A percentile compares a stretch with the other conserved stretches of the same genome.
These are phyloP conservation scores for Ascochyta viciae-villosae DNA, from an alignment of 2,329 filamentous ascomycete genomes.

Conservation along the genomic window DNA sequence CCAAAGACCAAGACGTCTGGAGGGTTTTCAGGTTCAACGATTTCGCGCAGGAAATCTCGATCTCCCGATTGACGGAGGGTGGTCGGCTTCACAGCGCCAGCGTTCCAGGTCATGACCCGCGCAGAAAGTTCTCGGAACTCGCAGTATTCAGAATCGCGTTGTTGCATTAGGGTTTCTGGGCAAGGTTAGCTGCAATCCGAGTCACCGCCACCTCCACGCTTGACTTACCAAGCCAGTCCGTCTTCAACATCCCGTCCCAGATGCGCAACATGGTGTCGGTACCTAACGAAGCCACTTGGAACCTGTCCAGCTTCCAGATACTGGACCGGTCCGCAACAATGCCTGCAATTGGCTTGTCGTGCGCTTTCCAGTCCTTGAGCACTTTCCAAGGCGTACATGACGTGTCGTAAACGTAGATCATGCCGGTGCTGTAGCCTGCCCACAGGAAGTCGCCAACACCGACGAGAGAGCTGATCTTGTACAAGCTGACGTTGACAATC, in stretches of 20 bases:
- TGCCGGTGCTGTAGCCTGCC: conserved; percentile 94
- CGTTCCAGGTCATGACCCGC: conserved; percentile 93
- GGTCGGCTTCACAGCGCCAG: conserved; percentile 90
- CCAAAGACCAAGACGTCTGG: conserved; percentile 95
- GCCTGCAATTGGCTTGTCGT: conserved; percentile 80
- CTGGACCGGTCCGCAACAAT: conserved; percentile 81
- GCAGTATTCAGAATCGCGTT: conserved; percentile 82
- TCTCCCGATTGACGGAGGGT: conserved; percentile 77
- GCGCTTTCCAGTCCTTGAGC: conserved; percentile 94
- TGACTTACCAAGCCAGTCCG: conserved; percentile 81
- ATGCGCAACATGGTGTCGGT: conserved; percentile 82
- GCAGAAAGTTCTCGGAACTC: conserved; percentile 82
- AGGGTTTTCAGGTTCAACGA: conserved; percentile 76
- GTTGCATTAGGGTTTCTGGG: conserved; percentile 82
- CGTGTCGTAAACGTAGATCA: conserved; percentile 91
- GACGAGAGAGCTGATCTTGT: conserved; percentile 89
- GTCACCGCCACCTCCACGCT: not conserved
- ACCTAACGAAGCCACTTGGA: conserved; percentile 86
- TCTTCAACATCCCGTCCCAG: conserved; percentile 93
- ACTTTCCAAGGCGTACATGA: conserved; percentile 82
- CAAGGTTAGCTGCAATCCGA: not conserved
- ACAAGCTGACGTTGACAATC: conserved; percentile 85
- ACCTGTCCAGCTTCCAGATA: conserved; percentile 81
- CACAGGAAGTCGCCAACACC: conserved; percentile 85
- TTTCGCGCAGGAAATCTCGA: conserved; percentile 78